Evolutionary conservation across 768 basidiomycete genomes (phyloP).

Genomic region (Calocybe cyanea): DNA sequence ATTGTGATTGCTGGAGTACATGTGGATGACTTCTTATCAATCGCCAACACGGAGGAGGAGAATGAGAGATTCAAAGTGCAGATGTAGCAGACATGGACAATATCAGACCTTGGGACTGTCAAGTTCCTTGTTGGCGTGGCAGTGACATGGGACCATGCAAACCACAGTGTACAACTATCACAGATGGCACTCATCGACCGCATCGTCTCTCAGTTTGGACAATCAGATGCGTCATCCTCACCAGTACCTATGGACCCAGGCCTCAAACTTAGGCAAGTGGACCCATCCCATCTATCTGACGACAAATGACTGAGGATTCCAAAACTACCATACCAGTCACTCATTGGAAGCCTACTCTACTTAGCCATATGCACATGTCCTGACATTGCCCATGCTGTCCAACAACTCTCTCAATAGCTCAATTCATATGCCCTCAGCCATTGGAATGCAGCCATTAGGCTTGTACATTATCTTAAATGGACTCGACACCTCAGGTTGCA

Average conservation of each 20-base stretch:
- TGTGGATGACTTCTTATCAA: not conserved
- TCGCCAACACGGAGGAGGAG: not conserved
- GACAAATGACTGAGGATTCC: not conserved
- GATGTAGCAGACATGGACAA: not conserved
- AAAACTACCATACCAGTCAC: not conserved
- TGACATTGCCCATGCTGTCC: too few relatives aligned
- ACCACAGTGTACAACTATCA: not conserved
- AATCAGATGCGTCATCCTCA: not conserved
- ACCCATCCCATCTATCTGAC: not conserved
- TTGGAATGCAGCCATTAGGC: not conserved
- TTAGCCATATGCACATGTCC: too few relatives aligned
- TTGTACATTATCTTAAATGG: constrained; percentile 1
- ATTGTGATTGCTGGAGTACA: too few relatives aligned
- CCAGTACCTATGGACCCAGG: constrained; percentile 1
- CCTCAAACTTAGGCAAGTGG: not conserved
- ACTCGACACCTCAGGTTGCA: too few relatives aligned
- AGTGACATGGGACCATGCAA: not conserved
- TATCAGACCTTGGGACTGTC: not conserved
- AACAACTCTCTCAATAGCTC: too few relatives aligned
- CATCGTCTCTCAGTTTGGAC: not conserved
- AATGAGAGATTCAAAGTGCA: too few relatives aligned
- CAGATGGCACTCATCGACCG: not conserved
- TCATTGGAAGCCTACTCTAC: not conserved
- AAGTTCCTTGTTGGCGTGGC: not conserved
- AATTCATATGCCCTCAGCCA: not conserved